phyloP scores from a whole-genome alignment of 2,329 filamentous ascomycete genomes.

The Fusarium temperatum region DNA sequence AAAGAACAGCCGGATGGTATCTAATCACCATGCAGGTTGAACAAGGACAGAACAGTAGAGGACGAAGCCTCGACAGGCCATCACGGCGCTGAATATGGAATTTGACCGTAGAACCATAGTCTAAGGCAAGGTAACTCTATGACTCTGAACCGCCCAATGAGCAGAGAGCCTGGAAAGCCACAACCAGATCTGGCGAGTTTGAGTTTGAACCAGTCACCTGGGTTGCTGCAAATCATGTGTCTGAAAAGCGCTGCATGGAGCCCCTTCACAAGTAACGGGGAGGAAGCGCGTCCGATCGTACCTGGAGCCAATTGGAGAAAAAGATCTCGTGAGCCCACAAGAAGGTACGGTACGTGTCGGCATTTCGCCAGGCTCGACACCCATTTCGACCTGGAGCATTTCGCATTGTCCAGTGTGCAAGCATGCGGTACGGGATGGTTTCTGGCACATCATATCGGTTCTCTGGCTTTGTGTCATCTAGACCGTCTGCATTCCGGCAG shows the following conservation, averaged over 20 bases:
- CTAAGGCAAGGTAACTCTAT: constrained; percentile 26
- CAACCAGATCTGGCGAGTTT: constrained; percentile 29
- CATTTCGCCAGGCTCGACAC: constrained; percentile 24
- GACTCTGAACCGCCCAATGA: constrained; percentile 28
- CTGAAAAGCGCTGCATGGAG: constrained; percentile 40
- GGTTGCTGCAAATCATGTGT: constrained; percentile 48
- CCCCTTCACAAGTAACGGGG: constrained; percentile 35
- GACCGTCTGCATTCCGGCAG: constrained; percentile 2
- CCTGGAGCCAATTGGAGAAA: constrained; percentile 35
- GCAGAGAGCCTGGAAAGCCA: constrained; percentile 4
- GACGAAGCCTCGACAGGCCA: constrained; percentile 12
- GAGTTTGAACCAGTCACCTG: constrained; percentile 37
- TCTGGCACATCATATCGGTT: not conserved
- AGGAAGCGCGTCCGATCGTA: constrained; percentile 37
- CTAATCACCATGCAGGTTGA: constrained; percentile 1
- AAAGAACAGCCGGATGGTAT: constrained; percentile 6
- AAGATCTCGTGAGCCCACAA: constrained; percentile 34
- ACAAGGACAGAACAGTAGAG: not conserved
- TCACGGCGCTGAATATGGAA: constrained; percentile 14
- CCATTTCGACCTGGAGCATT: not conserved
- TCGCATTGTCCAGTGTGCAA: constrained; percentile 3
- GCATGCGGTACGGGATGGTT: constrained; percentile 8
- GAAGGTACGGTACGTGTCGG: constrained; percentile 16
- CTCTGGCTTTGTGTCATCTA: constrained; percentile 7
- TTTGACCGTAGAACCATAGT: constrained; percentile 23